phyloP scores from a whole-genome alignment of 192 early-diverging fungal species.

The Backusella westeae region DNA sequence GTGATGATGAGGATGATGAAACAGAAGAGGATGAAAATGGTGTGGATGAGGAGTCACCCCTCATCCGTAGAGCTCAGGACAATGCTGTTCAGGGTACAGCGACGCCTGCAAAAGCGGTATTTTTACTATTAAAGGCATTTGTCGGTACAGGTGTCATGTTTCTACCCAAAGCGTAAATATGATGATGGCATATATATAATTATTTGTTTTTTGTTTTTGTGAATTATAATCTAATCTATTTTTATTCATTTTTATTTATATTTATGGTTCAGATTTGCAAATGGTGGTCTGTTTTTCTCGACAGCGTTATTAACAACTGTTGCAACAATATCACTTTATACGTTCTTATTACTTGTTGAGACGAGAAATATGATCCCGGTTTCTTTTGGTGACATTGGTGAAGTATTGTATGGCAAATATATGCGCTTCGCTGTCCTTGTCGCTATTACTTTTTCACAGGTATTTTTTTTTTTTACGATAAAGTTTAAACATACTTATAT shows the following conservation, averaged over 20 bases:
- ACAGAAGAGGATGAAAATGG: slow-evolving; percentile 35
- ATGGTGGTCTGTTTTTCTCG: slow-evolving; percentile 65
- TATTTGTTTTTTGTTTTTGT: slow-evolving; percentile 22
- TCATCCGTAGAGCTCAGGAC: slow-evolving; percentile 29
- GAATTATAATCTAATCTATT: neutral
- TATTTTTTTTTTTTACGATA: neutral
- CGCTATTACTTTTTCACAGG: slow-evolving; percentile 45
- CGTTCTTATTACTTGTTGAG: slow-evolving; percentile 66
- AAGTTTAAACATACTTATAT: neutral
- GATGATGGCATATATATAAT: neutral
- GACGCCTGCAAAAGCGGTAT: slow-evolving; percentile 64
- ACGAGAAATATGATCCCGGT: slow-evolving; percentile 57
- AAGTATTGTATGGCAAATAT: slow-evolving; percentile 57
- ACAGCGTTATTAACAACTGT: slow-evolving; percentile 51
- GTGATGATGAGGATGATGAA: slow-evolving; percentile 60
- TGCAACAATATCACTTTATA: slow-evolving; percentile 60
- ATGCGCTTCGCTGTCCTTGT: slow-evolving; percentile 58
- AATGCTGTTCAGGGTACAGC: slow-evolving; percentile 44
- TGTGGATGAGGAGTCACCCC: slow-evolving; percentile 26
- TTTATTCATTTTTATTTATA: slow-evolving; percentile 30
- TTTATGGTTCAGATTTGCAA: slow-evolving; percentile 49
- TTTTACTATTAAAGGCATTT: slow-evolving; percentile 76
- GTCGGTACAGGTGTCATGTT: slow-evolving; percentile 43
- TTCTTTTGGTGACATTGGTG: slow-evolving; percentile 68
- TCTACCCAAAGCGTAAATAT: slow-evolving; percentile 27